Conservation (phyloP, 176 grass and related monocot species). For the Raddia distichophylla region DNA sequence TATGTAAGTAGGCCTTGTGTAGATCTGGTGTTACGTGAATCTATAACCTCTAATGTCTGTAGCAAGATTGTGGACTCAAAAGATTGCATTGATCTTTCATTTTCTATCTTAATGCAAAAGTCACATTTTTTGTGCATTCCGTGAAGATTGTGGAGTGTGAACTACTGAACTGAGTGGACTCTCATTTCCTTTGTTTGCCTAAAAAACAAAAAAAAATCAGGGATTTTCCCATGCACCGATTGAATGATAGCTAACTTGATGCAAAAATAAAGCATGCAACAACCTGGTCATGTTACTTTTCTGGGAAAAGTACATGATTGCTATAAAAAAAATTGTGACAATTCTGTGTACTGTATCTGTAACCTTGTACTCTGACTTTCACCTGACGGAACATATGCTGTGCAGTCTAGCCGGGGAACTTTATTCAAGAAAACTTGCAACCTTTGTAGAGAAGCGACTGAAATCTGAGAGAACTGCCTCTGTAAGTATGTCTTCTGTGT, state of each 20-base stretch:
- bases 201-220: not conserved
- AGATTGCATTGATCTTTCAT: too few relatives aligned
- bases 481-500: conserved; percentile 61
- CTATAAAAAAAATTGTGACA: not conserved
- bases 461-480: conserved; percentile 89
- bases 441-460: conserved; percentile 94
- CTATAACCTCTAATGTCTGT: conserved; percentile 17
- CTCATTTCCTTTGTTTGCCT: conserved; percentile 16
- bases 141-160: too few relatives aligned
- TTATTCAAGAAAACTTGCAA: conserved; percentile 93
- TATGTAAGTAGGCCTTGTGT: not conserved
- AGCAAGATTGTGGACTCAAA: not conserved
- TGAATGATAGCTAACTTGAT: not conserved
- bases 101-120: too few relatives aligned
- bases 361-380: conserved; percentile 2
- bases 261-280: conserved; percentile 15
- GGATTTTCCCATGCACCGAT: conserved; percentile 10
- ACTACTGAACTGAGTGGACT: not conserved
- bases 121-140: too few relatives aligned
- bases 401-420: conserved; percentile 77
- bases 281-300: not conserved
- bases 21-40: conserved; percentile 9
- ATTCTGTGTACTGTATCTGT: not conserved
- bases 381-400: conserved; percentile 36
- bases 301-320: not conserved